phyloP scores from a whole-genome alignment of 2,329 filamentous ascomycete genomes.

The Penicillium nordicum region DNA sequence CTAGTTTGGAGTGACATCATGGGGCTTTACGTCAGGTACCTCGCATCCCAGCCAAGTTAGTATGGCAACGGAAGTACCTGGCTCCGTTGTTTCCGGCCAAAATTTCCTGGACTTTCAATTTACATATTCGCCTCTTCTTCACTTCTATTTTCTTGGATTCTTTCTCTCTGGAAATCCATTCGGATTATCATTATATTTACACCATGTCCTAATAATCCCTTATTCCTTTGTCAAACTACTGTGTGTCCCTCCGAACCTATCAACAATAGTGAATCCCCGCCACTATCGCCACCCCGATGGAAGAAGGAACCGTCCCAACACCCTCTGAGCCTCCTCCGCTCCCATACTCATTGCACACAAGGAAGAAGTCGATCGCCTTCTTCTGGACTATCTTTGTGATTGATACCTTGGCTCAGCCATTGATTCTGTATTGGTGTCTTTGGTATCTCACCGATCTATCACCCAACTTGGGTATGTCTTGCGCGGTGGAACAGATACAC shows the following conservation, averaged over 20 bases:
- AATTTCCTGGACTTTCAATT: not conserved
- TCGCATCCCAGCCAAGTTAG: constrained; percentile 9
- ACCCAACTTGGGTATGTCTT: constrained; percentile 39
- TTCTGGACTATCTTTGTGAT: constrained; percentile 60
- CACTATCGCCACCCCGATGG: constrained; percentile 29
- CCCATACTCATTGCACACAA: constrained; percentile 53
- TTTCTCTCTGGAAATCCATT: not conserved
- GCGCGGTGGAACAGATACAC: not conserved
- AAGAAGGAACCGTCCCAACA: constrained; percentile 28
- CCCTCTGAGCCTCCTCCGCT: constrained; percentile 46
- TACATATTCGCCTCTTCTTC: constrained; percentile 1
- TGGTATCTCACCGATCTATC: constrained; percentile 56
- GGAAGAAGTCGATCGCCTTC: constrained; percentile 55
- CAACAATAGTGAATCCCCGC: constrained; percentile 6
- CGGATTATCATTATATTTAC: not conserved
- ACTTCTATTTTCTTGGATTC: not conserved
- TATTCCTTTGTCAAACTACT: not conserved
- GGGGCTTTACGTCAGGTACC: constrained; percentile 26
- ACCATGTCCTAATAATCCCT: constrained; percentile 9
- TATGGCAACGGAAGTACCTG: constrained; percentile 18
- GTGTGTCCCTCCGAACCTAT: not conserved
- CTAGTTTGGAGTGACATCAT: constrained; percentile 26
- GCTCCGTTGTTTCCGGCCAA: constrained; percentile 23
- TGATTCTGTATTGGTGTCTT: constrained; percentile 59
- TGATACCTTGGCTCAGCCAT: constrained; percentile 57